Evolutionary conservation across 495 filamentous ascomycete genomes (phyloP).

Genomic region (Neurospora sp.): DNA sequence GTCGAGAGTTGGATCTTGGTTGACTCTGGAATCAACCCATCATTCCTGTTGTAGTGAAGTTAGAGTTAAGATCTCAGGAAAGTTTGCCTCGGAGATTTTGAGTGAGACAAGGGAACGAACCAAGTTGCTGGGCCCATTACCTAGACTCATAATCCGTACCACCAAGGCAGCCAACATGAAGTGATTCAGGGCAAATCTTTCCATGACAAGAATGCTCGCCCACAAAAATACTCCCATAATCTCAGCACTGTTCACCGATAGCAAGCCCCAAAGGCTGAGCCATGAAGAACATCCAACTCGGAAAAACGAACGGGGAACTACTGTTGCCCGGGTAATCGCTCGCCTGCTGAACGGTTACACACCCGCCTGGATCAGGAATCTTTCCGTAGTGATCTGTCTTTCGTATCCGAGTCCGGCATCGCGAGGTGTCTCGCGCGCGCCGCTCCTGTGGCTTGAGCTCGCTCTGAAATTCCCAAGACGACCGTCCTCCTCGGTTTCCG

Average conservation of each 20-base stretch:
- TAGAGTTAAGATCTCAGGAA: neutral
- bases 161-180: neutral
- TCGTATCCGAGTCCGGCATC: neutral
- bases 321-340: neutral
- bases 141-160: neutral
- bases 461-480: neutral
- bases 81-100: neutral
- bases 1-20: neutral
- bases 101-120: neutral
- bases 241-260: neutral
- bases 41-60: neutral
- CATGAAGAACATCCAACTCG: neutral
- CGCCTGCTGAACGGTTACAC: neutral
- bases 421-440: neutral
- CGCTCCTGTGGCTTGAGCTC: neutral
- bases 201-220: neutral
- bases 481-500: neutral
- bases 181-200: neutral
- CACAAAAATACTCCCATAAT: neutral
- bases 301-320: neutral
- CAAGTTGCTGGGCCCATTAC: neutral
- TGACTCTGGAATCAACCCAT: neutral
- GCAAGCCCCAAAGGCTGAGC: neutral
- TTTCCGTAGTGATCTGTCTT: neutral
- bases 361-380: neutral